phyloP scores from a whole-genome alignment of 2,329 filamentous ascomycete genomes.

The Verticillium alfalfae region DNA sequence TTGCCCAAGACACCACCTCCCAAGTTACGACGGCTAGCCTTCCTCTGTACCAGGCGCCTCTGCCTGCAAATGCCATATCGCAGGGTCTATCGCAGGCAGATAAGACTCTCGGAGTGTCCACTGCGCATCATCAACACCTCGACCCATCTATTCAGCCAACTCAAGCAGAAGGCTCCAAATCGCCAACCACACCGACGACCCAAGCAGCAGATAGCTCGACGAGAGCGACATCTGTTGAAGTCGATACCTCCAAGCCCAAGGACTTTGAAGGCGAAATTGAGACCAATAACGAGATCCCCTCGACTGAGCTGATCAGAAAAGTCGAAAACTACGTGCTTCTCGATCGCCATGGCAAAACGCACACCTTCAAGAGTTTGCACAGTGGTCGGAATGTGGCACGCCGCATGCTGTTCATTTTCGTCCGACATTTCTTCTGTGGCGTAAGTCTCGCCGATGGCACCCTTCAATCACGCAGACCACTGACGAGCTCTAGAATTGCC shows the following conservation, averaged over 20 bases:
- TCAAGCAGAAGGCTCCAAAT: background rate
- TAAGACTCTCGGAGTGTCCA: background rate
- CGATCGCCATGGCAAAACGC: slow-evolving; percentile 54
- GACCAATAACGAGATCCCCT: slow-evolving; percentile 51
- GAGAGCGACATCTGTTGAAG: slow-evolving; percentile 18
- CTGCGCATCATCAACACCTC: background rate
- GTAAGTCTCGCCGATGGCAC: slow-evolving; percentile 39
- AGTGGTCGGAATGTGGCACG: slow-evolving; percentile 45
- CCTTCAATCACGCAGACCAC: background rate
- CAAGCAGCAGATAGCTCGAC: slow-evolving; percentile 2
- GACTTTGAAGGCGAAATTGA: slow-evolving; percentile 53
- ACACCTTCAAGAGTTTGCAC: slow-evolving; percentile 59
- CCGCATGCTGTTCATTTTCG: slow-evolving; percentile 64
- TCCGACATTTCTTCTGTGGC: slow-evolving; percentile 77
- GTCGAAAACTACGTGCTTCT: slow-evolving; percentile 54
- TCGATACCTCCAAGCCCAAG: slow-evolving; percentile 32
- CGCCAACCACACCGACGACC: slow-evolving; percentile 5
- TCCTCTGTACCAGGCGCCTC: background rate
- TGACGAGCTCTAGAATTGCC: slow-evolving; percentile 55
- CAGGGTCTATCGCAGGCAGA: background rate
- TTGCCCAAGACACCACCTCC: background rate
- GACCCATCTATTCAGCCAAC: background rate
- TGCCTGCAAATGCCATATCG: background rate
- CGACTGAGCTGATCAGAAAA: slow-evolving; percentile 38
- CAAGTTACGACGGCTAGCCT: background rate